Conservation (phyloP, 371 early-diverging fungal genomes). For the Mortierella sp. region DNA sequence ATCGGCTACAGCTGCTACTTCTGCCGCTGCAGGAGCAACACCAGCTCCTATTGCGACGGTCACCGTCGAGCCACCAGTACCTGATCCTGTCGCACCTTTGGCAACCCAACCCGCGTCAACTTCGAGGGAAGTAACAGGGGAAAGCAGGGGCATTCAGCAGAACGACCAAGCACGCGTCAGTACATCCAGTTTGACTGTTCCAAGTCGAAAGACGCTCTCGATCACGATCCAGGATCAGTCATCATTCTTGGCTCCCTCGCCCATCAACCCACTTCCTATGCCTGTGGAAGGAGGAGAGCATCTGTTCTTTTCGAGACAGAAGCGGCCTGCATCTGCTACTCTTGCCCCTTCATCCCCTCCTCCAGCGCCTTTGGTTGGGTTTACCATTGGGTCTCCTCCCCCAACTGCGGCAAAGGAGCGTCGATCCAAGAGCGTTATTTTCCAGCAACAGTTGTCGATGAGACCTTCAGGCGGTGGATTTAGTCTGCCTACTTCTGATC, state of each 20-base stretch:
- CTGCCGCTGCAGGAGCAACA: neutral
- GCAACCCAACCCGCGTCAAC: neutral
- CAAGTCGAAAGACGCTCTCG: constrained; percentile 26
- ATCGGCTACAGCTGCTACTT: neutral
- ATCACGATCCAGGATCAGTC: constrained; percentile 48
- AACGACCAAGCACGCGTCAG: constrained; percentile 22
- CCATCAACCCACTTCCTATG: constrained; percentile 41
- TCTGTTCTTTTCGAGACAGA: constrained; percentile 9
- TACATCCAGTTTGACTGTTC: constrained; percentile 16
- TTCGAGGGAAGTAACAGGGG: neutral
- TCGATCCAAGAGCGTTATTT: constrained; percentile 41
- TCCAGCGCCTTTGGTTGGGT: neutral
- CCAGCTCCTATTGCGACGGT: neutral
- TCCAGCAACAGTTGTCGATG: constrained; percentile 11
- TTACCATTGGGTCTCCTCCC: constrained; percentile 5
- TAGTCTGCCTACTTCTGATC: neutral
- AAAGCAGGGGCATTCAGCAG: constrained; percentile 2
- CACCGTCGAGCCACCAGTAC: neutral
- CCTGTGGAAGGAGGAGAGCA: constrained; percentile 34
- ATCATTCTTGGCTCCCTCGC: constrained; percentile 31
- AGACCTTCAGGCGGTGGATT: neutral
- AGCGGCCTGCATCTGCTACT: neutral
- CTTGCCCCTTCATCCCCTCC: neutral
- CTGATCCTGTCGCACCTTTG: neutral
- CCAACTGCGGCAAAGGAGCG: constrained; percentile 19